Conservation (phyloP, 805 yeast genomes). For the Ogataea henricii region DNA sequence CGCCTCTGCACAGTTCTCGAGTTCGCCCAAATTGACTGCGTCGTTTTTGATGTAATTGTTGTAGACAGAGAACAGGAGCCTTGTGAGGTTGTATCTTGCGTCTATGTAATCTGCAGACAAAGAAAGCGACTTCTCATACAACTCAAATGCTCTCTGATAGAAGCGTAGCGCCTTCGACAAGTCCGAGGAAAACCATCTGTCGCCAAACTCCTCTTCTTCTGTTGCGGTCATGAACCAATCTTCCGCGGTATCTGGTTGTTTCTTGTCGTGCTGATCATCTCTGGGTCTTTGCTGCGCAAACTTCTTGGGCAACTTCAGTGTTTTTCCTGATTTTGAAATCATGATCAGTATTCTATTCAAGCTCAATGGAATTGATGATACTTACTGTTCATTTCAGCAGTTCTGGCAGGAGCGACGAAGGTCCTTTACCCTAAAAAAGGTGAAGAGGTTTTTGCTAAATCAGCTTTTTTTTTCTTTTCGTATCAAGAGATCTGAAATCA, state of each 20-base stretch:
- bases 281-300: conserved; percentile 4
- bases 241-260: conserved; percentile 48
- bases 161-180: conserved; percentile 63
- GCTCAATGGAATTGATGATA: background rate
- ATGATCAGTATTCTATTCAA: background rate
- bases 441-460: too few relatives aligned
- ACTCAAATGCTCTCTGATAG: conserved; percentile 56
- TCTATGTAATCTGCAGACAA: conserved; percentile 39
- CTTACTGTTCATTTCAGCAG: conserved; percentile 12
- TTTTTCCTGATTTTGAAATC: conserved; percentile 11
- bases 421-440: too few relatives aligned
- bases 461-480: too few relatives aligned
- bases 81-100: conserved; percentile 57
- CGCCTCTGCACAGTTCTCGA: conserved; percentile 37
- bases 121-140: conserved; percentile 43
- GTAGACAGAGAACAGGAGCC: conserved; percentile 62
- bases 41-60: conserved; percentile 50
- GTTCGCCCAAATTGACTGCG: conserved; percentile 39
- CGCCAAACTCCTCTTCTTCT: conserved; percentile 71
- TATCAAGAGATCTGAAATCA: too few relatives aligned
- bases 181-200: conserved; percentile 70
- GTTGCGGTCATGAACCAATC: conserved; percentile 60
- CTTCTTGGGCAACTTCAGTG: conserved; percentile 19
- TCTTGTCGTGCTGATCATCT: conserved; percentile 29
- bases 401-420: background rate